Evolutionary conservation across 441 rosid species (phyloP).

Genomic region (Gossypium schwendimanii): DNA sequence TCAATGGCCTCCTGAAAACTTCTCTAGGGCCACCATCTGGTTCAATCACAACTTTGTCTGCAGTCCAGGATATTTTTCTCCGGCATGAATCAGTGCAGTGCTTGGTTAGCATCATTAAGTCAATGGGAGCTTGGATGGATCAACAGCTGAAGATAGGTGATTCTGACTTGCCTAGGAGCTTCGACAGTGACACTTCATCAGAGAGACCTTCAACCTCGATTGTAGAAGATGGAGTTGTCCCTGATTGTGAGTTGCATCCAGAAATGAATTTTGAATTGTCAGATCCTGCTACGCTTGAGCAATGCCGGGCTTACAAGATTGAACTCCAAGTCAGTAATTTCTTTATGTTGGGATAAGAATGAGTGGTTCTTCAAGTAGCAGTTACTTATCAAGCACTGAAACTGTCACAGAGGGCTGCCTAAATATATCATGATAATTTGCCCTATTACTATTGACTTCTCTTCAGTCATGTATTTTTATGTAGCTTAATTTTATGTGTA

Average conservation of each 20-base stretch:
- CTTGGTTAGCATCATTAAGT: conserved; percentile 74
- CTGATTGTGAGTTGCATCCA: conserved; percentile 64
- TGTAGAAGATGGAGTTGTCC: conserved; percentile 57
- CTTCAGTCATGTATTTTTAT: not conserved
- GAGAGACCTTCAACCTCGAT: conserved; percentile 38
- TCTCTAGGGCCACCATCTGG: conserved; percentile 96
- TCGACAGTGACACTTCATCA: conserved; percentile 44
- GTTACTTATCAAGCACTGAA: not conserved
- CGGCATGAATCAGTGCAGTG: conserved; percentile 95
- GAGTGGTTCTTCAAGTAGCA: not conserved
- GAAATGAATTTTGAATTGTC: conserved; percentile 62
- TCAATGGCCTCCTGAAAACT: conserved; percentile 93
- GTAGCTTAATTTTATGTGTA: not conserved
- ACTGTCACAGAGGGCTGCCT: not conserved
- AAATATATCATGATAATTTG: not conserved
- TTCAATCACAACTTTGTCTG: conserved; percentile 72
- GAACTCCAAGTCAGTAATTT: conserved; percentile 72
- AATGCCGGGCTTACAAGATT: conserved; percentile 80
- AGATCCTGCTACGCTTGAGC: conserved; percentile 86
- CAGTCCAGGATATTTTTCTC: conserved; percentile 80
- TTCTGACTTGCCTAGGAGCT: conserved; percentile 41
- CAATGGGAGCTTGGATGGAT: conserved; percentile 96
- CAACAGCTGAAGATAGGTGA: conserved; percentile 66
- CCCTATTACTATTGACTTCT: not conserved
- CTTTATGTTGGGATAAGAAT: not conserved